Evolutionary conservation across 805 yeast species (phyloP).

Genomic region (Schwanniomyces occidentalis): DNA sequence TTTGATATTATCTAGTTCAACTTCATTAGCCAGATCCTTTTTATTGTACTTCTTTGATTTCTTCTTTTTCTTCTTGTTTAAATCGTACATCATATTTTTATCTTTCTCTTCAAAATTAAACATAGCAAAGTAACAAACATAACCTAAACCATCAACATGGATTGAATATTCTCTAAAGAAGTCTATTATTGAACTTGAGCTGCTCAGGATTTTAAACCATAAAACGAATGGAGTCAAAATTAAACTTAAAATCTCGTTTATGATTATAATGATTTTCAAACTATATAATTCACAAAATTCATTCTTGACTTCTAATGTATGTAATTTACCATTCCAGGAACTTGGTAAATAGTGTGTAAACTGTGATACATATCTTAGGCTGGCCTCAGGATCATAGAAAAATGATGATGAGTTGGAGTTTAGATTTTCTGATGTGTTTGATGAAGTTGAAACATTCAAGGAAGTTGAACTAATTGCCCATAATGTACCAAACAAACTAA

Average conservation of each 20-base stretch:
- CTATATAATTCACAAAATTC: slow-evolving; percentile 82
- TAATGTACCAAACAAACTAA: slow-evolving; percentile 82
- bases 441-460: slow-evolving; percentile 28
- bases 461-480: slow-evolving; percentile 82
- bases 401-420: slow-evolving; percentile 27
- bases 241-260: slow-evolving; percentile 80
- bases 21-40: slow-evolving; percentile 10
- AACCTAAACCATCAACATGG: slow-evolving; percentile 92
- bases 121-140: slow-evolving; percentile 92
- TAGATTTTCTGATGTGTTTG: slow-evolving; percentile 19
- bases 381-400: slow-evolving; percentile 92
- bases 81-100: slow-evolving; percentile 41
- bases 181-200: slow-evolving; percentile 77
- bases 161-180: slow-evolving; percentile 88
- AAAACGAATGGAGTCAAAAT: slow-evolving; percentile 86
- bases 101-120: slow-evolving; percentile 72
- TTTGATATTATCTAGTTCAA: slow-evolving; percentile 18
- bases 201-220: slow-evolving; percentile 77
- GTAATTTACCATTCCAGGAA: slow-evolving; percentile 83
- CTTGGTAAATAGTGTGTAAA: slow-evolving; percentile 89
- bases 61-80: slow-evolving; percentile 20
- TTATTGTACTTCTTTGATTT: slow-evolving; percentile 10
- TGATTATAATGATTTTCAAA: slow-evolving; percentile 64
- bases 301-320: slow-evolving; percentile 77
- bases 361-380: slow-evolving; percentile 75